Evolutionary conservation across 345 rosid genomes (phyloP).

Genomic region (Gossypium sturtianum): DNA sequence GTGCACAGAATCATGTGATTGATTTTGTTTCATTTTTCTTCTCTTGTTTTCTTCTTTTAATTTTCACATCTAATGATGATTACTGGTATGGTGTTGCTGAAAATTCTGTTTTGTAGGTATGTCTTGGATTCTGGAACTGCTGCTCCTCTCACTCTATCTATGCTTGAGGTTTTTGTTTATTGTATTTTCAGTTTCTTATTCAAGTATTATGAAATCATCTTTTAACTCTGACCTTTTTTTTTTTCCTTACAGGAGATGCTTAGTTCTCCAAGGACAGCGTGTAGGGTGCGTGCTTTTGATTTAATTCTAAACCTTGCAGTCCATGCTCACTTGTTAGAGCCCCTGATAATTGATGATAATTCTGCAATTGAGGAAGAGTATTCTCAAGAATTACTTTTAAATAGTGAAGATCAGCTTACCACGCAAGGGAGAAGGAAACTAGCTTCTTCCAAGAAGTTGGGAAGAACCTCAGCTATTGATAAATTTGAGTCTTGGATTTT

Average conservation of each 20-base stretch:
- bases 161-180: conserved; percentile 75
- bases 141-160: conserved; percentile 91
- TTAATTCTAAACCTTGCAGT: conserved; percentile 94
- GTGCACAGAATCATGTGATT: background rate
- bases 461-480: conserved; percentile 56
- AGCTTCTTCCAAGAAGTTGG: conserved; percentile 46
- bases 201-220: conserved; percentile 10
- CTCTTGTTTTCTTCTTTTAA: conserved; percentile 5
- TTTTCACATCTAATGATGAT: background rate
- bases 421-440: conserved; percentile 44
- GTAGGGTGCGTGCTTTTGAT: conserved; percentile 91
- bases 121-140: conserved; percentile 92
- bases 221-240: conserved; percentile 12
- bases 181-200: conserved; percentile 2
- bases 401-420: conserved; percentile 47
- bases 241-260: conserved; percentile 78
- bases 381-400: conserved; percentile 60
- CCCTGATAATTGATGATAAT: conserved; percentile 57
- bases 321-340: conserved; percentile 92
- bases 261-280: conserved; percentile 65
- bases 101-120: conserved; percentile 58
- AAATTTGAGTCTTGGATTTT: conserved; percentile 90
- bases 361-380: conserved; percentile 82
- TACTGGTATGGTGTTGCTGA: background rate
- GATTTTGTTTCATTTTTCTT: background rate